These are phyloP conservation scores for Cercophora sp. DNA, from an alignment of 495 filamentous ascomycete species.

Conservation along the genomic window DNA sequence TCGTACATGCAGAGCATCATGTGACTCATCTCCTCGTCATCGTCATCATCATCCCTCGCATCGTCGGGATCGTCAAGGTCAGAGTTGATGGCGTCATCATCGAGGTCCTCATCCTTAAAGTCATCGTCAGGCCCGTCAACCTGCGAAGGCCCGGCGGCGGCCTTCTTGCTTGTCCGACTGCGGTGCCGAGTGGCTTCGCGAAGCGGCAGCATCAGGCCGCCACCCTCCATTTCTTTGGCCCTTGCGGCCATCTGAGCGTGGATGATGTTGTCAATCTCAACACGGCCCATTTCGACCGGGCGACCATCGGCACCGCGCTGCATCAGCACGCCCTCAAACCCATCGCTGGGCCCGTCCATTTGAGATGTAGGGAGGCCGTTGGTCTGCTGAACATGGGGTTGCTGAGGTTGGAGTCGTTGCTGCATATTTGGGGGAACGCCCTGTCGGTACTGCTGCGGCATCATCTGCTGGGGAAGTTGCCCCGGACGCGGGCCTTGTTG, in stretches of 20 bases:
- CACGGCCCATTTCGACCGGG: constrained; percentile 43
- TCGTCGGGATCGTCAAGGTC: constrained; percentile 96
- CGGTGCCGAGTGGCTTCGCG: constrained; percentile 38
- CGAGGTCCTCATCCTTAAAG: constrained; percentile 60
- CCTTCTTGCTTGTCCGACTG: constrained; percentile 24
- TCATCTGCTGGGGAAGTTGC: constrained; percentile 28
- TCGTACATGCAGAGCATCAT: constrained; percentile 99
- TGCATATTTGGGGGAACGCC: constrained; percentile 19
- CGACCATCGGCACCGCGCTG: constrained; percentile 35
- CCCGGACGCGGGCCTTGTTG: constrained; percentile 25
- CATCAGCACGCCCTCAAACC: constrained; percentile 48
- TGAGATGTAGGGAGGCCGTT: constrained; percentile 41
- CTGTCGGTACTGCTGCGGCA: constrained; percentile 33
- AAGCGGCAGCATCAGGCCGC: constrained; percentile 75
- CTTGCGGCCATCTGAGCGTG: constrained; percentile 63
- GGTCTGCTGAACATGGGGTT: constrained; percentile 38
- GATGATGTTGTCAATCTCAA: constrained; percentile 58
- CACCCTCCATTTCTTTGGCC: constrained; percentile 68
- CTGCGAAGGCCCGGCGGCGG: constrained; percentile 40
- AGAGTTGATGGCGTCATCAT: constrained; percentile 97
- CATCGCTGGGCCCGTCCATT: constrained; percentile 51
- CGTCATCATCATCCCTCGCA: constrained; percentile 67
- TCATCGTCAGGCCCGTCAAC: constrained; percentile 67
- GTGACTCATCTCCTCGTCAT: constrained; percentile 71
- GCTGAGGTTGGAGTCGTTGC: constrained; percentile 41